Evolutionary conservation across 1,284 basidiomycete species (phyloP).

Genomic region (Rhodofomes roseus): DNA sequence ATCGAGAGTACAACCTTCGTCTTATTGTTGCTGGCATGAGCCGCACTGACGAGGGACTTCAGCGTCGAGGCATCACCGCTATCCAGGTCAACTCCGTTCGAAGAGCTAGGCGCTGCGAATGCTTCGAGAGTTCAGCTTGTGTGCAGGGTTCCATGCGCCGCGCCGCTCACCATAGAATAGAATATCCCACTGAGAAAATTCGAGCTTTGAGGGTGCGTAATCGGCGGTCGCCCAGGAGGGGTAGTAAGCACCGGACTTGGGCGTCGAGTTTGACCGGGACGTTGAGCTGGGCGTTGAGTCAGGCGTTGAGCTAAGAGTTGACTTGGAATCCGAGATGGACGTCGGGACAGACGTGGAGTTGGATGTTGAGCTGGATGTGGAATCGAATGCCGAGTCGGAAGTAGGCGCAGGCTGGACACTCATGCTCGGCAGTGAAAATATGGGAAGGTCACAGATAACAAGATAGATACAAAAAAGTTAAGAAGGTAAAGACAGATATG

Average conservation of each 20-base stretch:
- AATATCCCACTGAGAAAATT: constrained; percentile 71
- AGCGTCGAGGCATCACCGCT: constrained; percentile 51
- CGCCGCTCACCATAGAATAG: constrained; percentile 52
- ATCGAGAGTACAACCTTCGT: constrained; percentile 71
- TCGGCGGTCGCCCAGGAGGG: constrained; percentile 58
- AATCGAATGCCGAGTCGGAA: too few species aligned
- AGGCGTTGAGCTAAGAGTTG: too few species aligned
- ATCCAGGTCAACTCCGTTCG: constrained; percentile 53
- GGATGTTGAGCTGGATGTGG: too few species aligned
- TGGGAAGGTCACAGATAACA: too few species aligned
- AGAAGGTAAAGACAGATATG: too few species aligned
- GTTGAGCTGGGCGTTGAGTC: too few species aligned
- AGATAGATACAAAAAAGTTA: too few species aligned
- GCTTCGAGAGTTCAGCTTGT: constrained; percentile 36
- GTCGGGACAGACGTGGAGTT: too few species aligned
- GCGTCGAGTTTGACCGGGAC: constrained; percentile 8
- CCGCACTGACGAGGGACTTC: constrained; percentile 58
- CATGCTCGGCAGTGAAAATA: too few species aligned
- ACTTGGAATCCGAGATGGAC: too few species aligned
- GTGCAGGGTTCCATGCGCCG: neutral
- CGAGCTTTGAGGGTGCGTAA: constrained; percentile 48
- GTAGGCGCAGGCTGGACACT: too few species aligned
- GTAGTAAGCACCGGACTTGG: constrained; percentile 52
- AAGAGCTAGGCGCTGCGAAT: constrained; percentile 67
- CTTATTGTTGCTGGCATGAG: constrained; percentile 44